Conservation (phyloP, 2,329 filamentous ascomycete genomes). For the Fusarium nanum region DNA sequence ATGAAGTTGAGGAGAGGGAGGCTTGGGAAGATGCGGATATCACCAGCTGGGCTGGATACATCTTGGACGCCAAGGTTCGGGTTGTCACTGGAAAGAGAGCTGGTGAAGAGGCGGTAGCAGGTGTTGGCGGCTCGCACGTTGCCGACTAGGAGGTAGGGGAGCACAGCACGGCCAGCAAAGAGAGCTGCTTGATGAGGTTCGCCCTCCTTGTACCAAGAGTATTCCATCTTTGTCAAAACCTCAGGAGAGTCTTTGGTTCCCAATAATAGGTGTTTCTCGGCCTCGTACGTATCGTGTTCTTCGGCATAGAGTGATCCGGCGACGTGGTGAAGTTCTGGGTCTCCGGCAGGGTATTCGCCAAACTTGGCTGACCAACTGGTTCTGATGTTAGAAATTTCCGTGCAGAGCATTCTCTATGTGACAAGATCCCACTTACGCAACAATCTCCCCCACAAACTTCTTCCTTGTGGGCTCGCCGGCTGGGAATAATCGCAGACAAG, state of each 20-base stretch:
- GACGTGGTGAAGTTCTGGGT: conserved; percentile 94
- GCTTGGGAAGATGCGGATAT: conserved; percentile 86
- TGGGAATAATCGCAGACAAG: conserved; percentile 83
- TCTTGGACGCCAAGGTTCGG: conserved; percentile 78
- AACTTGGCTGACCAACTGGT: conserved; percentile 82
- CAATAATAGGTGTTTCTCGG: conserved; percentile 87
- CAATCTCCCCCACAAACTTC: conserved; percentile 88
- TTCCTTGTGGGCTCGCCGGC: conserved; percentile 89
- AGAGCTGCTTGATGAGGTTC: conserved; percentile 87
- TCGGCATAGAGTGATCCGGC: conserved; percentile 89
- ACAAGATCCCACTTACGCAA: conserved; percentile 66
- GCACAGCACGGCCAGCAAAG: conserved; percentile 86
- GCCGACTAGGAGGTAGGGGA: conserved; percentile 90
- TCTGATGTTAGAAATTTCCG: conserved; percentile 11
- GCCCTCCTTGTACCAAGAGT: conserved; percentile 91
- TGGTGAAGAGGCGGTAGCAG: conserved; percentile 74
- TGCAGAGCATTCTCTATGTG: background rate
- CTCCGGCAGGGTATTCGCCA: conserved; percentile 89
- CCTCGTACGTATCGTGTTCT: conserved; percentile 92
- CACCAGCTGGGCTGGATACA: conserved; percentile 78
- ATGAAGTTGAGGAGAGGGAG: conserved; percentile 97
- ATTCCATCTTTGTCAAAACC: conserved; percentile 84
- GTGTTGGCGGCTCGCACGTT: conserved; percentile 91
- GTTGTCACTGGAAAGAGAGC: conserved; percentile 55
- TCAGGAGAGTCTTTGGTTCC: conserved; percentile 91